Evolutionary conservation across 805 yeast genomes (phyloP), one percentile per base, ranked within the genome.

Genomic region (Suhomyces sp.): DNA sequence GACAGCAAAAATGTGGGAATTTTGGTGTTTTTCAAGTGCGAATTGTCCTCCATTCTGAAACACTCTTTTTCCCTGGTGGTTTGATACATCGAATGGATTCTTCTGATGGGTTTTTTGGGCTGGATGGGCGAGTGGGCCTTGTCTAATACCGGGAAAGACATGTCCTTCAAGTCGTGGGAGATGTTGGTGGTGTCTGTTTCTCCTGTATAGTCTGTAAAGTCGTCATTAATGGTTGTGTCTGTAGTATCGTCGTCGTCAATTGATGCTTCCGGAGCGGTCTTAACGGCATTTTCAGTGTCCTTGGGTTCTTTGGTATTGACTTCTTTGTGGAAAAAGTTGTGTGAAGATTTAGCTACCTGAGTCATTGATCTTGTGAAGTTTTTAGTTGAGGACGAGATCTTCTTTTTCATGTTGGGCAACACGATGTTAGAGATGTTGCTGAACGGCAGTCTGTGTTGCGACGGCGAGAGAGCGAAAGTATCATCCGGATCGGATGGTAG

Each of bases 81-180:
- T 56, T 84, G 84, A 65, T 79, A 84, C 88, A 86, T 82, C 46
- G 88, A 83, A 59, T 84, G 88, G 17, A 85, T 83, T 48, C 90
- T 75, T 48, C 89, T 71, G 52, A 79, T 77, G 63, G 75, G 65
- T 29, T 48, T 67, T 58, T 48, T 40, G 22, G 51, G 39, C 54
- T 12, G 57, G 54, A 12, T 56, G 29, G 44, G 44, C 6, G 44
- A 41, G 41, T 6, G n/a, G 40, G n/a, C n/a, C n/a, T n/a, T n/a
- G n/a, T 31, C 25, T 6, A 41, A 21, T 6, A 15, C 27, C 5
- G 44, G 45, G 4, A 22, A 22, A 4, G 44, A 17, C 35, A 37
- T 17, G 21, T 37, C 41, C 7, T 37, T 21, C 13, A 39, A n/a
- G 21, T 39, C n/a, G 43, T n/a, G 35, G n/a, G 35, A 15, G 9